Percentiles rank a stretch among this genome's conserved stretches.
These are phyloP conservation scores for Aspergillus sp. DNA, from an alignment of 2,329 filamentous ascomycete species.

Conservation along the genomic window DNA sequence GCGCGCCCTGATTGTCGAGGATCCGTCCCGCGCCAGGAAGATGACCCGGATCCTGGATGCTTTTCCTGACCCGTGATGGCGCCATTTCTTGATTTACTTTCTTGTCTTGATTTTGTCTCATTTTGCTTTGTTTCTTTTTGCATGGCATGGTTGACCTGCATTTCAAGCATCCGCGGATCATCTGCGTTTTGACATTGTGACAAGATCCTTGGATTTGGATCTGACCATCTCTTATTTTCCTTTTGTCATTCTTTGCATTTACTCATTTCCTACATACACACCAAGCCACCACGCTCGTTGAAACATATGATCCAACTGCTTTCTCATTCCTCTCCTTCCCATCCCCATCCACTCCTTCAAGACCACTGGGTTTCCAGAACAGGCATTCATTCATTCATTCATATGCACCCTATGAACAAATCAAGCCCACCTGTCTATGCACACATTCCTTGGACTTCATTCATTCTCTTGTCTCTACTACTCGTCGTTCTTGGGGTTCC, in stretches of 20 bases:
- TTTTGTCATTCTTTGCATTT: neutral
- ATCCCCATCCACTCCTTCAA: neutral
- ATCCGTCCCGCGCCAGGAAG: conserved; percentile 65
- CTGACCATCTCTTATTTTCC: neutral
- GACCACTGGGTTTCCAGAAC: neutral
- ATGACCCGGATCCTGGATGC: conserved; percentile 51
- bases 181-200: no score
- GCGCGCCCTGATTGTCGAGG: conserved; percentile 66
- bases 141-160: neutral
- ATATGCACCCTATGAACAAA: neutral
- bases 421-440: no score
- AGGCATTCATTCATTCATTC: neutral
- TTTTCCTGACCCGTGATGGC: conserved; percentile 13
- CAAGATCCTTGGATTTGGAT: neutral
- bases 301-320: no score
- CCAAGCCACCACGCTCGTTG: no score
- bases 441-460: no score
- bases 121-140: neutral
- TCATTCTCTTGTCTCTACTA: no score
- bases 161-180: no score
- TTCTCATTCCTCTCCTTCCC: no score
- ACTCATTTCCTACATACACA: neutral
- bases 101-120: neutral
- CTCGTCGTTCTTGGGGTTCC: no score
- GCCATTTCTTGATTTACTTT: neutral